Conservation (phyloP, 306 rosid genomes). For the Malus fusca region DNA sequence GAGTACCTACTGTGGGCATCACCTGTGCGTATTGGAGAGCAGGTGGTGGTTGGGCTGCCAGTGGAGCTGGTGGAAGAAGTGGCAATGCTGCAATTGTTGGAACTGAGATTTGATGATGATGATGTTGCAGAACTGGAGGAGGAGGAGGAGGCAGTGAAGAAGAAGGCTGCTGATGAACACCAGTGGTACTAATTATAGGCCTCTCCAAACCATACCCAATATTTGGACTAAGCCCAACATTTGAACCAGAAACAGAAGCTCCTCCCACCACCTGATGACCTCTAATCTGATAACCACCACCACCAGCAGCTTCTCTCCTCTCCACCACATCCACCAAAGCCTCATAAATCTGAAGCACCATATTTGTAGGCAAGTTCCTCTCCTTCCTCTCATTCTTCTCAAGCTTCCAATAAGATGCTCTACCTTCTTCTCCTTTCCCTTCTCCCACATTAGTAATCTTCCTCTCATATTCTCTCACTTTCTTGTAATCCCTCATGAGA, state of each 20-base stretch:
- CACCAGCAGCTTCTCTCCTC: constrained; percentile 14
- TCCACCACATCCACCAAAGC: constrained; percentile 37
- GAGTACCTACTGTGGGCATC: constrained; percentile 36
- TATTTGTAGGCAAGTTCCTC: constrained; percentile 35
- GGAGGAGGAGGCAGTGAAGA: neutral
- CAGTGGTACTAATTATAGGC: neutral
- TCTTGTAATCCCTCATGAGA: constrained; percentile 51
- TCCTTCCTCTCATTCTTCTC: constrained; percentile 40
- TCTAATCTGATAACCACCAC: neutral
- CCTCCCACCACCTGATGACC: constrained; percentile 1
- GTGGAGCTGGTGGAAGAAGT: constrained; percentile 4
- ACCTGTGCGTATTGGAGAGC: constrained; percentile 22
- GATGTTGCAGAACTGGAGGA: constrained; percentile 9
- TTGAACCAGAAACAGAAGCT: constrained; percentile 10
- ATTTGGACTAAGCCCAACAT: neutral
- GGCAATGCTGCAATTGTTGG: constrained; percentile 9
- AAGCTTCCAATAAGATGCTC: constrained; percentile 31
- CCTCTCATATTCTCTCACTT: constrained; percentile 39
- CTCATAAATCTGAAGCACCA: constrained; percentile 35
- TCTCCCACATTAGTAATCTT: neutral
- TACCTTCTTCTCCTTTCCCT: neutral
- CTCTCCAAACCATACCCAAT: constrained; percentile 12
- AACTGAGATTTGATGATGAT: constrained; percentile 2
- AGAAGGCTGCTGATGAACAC: neutral
- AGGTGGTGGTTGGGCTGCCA: constrained; percentile 14